Evolutionary conservation across 2,329 filamentous ascomycete genomes (phyloP), one percentile per base, ranked within the genome.

Genomic region (Ilyonectria mors-panacis): DNA sequence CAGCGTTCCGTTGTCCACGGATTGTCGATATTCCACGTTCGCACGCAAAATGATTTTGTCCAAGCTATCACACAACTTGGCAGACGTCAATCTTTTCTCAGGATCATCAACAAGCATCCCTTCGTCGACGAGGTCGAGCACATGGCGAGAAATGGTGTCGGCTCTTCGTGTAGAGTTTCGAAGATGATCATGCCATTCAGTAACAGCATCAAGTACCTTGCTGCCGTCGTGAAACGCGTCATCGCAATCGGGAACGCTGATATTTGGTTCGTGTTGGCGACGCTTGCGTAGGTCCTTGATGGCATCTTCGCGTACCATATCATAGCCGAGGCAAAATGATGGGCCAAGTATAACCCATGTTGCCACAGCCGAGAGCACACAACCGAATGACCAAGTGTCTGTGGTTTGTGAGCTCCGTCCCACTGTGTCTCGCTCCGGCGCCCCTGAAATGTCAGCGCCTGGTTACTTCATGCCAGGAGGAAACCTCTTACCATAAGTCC

Each of bases 381-480:
- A 61, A 17, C 59, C 59, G 26, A 61, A 61, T 26, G 59, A 61
- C 59, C 59, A 61, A 5, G 48, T 61, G 23, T 61, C 59, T n/a
- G 47, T 44, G 2, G 59, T 61, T 35, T 61, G 59, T 35, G 37
- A 53, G 9, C 1, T 26, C 13, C n/a, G 8, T 8, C 35, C 8
- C 5, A 15, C 23, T 4, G 2, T 44, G 10, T 54, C 35, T 6
- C 39, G 59, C 19, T 54, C 50, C 23, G 50, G 59, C 2, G 57
- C 57, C 57, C 57, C 57, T 60, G 12, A 30, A 15, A 7, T 3
- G 42, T 48, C n/a, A 37, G 47, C 15, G 4, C 4, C 44, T 6
- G 1, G 17, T 6, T 39, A n/a, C 17, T 6, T 19, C 6, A 39
- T 42, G 8, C 15, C 3, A 4, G 15, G 8, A n/a, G 19, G 6